Conservation (phyloP, 1,284 basidiomycete species). For the Meira nashicola region DNA sequence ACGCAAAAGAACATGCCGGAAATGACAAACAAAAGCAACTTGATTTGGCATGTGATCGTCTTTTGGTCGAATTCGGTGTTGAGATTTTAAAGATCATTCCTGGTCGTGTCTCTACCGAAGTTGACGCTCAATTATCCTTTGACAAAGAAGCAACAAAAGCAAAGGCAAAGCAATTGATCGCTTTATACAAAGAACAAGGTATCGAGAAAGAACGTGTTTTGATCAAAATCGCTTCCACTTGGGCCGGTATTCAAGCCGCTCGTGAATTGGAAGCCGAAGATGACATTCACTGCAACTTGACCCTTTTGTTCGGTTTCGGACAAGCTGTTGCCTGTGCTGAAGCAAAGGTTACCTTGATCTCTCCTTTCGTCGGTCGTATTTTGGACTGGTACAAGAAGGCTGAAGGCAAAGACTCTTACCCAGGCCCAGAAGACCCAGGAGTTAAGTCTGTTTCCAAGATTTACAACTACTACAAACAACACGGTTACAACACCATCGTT, state of each 20-base stretch:
- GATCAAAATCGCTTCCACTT: constrained; percentile 99
- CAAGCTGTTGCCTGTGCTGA: constrained; percentile 99
- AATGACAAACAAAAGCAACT: constrained; percentile 42
- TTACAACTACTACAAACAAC: constrained; percentile 95
- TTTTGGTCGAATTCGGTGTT: constrained; percentile 93
- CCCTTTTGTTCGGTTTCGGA: constrained; percentile 93
- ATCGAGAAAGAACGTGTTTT: constrained; percentile 81
- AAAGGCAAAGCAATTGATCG: constrained; percentile 80
- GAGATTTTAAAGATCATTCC: constrained; percentile 94
- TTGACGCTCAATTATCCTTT: constrained; percentile 94
- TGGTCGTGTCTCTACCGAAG: constrained; percentile 97
- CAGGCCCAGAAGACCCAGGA: constrained; percentile 76
- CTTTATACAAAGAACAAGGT: constrained; percentile 84
- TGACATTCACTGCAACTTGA: constrained; percentile 96
- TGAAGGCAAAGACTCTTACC: constrained; percentile 42
- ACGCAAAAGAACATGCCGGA: constrained; percentile 70
- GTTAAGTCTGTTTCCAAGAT: constrained; percentile 91
- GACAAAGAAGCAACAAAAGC: constrained; percentile 86
- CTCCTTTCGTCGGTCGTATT: constrained; percentile 90
- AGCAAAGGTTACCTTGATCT: constrained; percentile 95
- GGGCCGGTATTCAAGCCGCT: constrained; percentile 99
- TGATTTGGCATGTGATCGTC: constrained; percentile 75
- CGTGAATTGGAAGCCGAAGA: constrained; percentile 82
- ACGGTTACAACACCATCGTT: constrained; percentile 97
- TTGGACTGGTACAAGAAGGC: constrained; percentile 52